Evolutionary conservation across 2,329 filamentous ascomycete genomes (phyloP), one percentile per base, ranked within the genome.

Genomic region (Corinectria fuckeliana): DNA sequence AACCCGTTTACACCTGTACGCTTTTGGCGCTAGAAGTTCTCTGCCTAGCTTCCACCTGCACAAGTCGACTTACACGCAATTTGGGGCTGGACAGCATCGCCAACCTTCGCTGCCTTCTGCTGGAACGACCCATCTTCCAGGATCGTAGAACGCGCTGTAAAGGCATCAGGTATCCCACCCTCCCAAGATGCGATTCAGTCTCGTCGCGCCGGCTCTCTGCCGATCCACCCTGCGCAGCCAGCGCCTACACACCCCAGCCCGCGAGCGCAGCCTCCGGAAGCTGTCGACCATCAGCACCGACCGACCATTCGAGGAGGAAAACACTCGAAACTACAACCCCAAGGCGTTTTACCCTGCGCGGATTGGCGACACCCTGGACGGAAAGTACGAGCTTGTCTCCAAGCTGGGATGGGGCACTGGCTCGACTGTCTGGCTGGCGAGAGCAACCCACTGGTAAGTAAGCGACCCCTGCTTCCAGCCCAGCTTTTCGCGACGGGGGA

Each of bases 341-440:
- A 62, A 64, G 38, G 57, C 59, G 56, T 76, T 72, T 61, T 75
- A 77, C 56, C 73, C 74, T 18, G 72, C 71, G 2, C 64, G 67
- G 14, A 70, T 74, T 28, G 72, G 74, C 21, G 73, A 76, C 39
- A 66, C 72, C 1, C 63, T 78, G 16, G 62, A 71, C 38, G 63
- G 70, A 28, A 68, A 72, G 60, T 79, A 79, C 56, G 66, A 77
- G 60, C 68, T 78, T 2, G 55, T 74, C 4, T 70, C 72, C 14
- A 78, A 78, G 64, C 63, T 79, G 18, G 77, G 76, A 39, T 78
- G 71, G 70, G 76, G 76, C 23, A 71, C 69, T 20, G 71, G 66
- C 25, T 78, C 76, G 30, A 79, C 77, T 4, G 77, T 78, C 21
- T 79, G 76, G 76, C 68, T 78, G 26, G 75, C 75, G 3, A 53